These are phyloP conservation scores for Buddleja alternifolia DNA, from an alignment of 257 asterid genomes.

Conservation along the genomic window DNA sequence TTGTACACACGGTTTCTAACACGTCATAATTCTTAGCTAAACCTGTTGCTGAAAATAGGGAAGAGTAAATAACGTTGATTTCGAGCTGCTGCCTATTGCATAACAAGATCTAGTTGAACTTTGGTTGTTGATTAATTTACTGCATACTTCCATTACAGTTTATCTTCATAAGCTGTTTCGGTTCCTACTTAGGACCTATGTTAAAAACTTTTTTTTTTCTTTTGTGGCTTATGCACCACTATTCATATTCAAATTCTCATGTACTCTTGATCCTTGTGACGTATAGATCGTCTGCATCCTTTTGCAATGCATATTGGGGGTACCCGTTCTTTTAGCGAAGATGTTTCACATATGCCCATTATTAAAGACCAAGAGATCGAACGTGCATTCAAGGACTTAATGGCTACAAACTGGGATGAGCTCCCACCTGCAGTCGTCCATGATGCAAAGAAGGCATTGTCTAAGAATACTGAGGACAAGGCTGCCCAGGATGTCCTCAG, in stretches of 20 bases:
- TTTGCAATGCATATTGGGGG: slow-evolving; percentile 54
- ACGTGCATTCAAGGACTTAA: slow-evolving; percentile 79
- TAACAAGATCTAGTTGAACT: not conserved
- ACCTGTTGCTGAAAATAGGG: slow-evolving; percentile 4
- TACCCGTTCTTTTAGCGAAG: slow-evolving; percentile 69
- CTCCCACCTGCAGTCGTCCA: slow-evolving; percentile 64
- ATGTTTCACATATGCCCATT: slow-evolving; percentile 60
- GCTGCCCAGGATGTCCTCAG: slow-evolving; percentile 73
- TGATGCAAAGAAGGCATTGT: slow-evolving; percentile 63
- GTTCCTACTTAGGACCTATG: not conserved
- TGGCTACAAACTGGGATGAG: slow-evolving; percentile 85
- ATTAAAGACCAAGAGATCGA: slow-evolving; percentile 70
- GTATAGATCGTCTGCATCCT: slow-evolving; percentile 48
- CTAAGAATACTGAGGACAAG: slow-evolving; percentile 79
- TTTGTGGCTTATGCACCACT: slow-evolving; percentile 3
- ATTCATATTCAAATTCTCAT: slow-evolving; percentile 4
- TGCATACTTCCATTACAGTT: not conserved
- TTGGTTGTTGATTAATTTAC: not conserved
- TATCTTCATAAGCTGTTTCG: not conserved
- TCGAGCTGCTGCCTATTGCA: not conserved
- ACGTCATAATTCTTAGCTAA: not conserved
- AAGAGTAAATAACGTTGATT: not conserved
- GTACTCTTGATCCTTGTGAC: slow-evolving; percentile 23
- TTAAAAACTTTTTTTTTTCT: slow-evolving; percentile 9
- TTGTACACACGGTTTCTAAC: not conserved